Conservation (phyloP, 768 basidiomycete species). For the Lanmaoa pseudosensibilis region DNA sequence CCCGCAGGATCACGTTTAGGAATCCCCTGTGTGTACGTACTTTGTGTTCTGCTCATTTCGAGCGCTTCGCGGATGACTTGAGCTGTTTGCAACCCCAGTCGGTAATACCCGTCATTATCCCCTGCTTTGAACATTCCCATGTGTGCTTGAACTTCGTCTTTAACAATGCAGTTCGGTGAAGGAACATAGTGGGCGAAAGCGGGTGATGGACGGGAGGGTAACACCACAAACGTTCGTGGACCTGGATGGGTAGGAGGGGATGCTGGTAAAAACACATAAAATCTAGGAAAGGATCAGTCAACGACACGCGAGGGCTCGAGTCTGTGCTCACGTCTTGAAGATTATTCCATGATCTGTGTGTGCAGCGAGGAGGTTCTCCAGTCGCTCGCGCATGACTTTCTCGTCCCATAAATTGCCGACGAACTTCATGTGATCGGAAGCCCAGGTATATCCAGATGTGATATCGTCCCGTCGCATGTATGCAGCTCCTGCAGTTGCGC, state of each 20-base stretch:
- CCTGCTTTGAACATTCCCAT: conserved; percentile 82
- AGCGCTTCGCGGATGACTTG: conserved; percentile 62
- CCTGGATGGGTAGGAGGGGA: conserved; percentile 54
- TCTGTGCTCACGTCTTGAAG: conserved; percentile 65
- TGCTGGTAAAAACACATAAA: conserved; percentile 77
- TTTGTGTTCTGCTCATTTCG: conserved; percentile 10
- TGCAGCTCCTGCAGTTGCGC: conserved; percentile 81
- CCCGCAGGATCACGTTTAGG: background rate
- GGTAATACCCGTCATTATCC: conserved; percentile 90
- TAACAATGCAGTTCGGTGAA: conserved; percentile 62
- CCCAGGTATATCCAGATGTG: conserved; percentile 67
- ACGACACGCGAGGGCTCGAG: background rate
- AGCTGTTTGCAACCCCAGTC: conserved; percentile 69
- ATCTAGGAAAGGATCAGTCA: conserved; percentile 44
- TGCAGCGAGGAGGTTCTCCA: conserved; percentile 61
- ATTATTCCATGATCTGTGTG: conserved; percentile 62
- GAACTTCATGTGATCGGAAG: conserved; percentile 87
- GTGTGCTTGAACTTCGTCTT: conserved; percentile 83
- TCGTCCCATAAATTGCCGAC: conserved; percentile 86
- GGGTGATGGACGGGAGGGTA: conserved; percentile 56
- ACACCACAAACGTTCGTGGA: conserved; percentile 73
- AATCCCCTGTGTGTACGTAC: background rate
- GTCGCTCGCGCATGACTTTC: conserved; percentile 53
- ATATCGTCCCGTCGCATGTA: conserved; percentile 82
- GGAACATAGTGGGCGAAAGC: conserved; percentile 58